A percentile compares a stretch with the other conserved stretches of the same genome.
Evolutionary conservation across 768 basidiomycete genomes (phyloP).

Genomic region (Suillus plorans): DNA sequence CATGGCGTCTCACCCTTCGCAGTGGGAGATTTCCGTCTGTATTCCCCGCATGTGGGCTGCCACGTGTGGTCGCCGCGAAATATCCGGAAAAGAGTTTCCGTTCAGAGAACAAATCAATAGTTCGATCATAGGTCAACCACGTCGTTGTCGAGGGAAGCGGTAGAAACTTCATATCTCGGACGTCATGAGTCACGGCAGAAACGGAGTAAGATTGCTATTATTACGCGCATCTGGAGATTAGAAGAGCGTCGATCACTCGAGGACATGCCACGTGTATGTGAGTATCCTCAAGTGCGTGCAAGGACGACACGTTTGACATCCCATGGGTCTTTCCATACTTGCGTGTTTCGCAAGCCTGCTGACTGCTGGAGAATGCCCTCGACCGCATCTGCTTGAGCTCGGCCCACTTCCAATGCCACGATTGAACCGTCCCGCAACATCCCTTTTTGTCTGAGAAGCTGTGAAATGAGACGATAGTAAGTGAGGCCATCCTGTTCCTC

Average conservation of each 20-base stretch:
- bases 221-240: slow-evolving; percentile 2
- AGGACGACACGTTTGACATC: slow-evolving; percentile 71
- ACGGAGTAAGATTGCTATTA: slow-evolving; percentile 1
- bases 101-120: not conserved
- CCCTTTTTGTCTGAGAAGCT: slow-evolving; percentile 49
- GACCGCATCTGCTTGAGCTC: slow-evolving; percentile 67
- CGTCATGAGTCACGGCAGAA: not conserved
- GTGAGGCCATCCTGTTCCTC: slow-evolving; percentile 49
- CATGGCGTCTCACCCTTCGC: not conserved
- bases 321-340: slow-evolving; percentile 84
- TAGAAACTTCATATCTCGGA: not conserved
- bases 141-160: not conserved
- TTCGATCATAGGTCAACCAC: not conserved
- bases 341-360: slow-evolving; percentile 46
- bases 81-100: not conserved
- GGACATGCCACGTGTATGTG: slow-evolving; percentile 1
- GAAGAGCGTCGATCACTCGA: not conserved
- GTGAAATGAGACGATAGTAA: slow-evolving; percentile 73
- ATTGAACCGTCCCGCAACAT: slow-evolving; percentile 53
- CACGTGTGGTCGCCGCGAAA: not conserved
- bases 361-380: slow-evolving; percentile 50
- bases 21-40: not conserved
- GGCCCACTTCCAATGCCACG: slow-evolving; percentile 80
- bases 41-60: slow-evolving; percentile 1
- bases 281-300: slow-evolving; percentile 39